A percentile compares a stretch with the other conserved stretches of the same genome.
Evolutionary conservation across 495 filamentous ascomycete genomes (phyloP).

Genomic region (Sabuloglossum arenarium): DNA sequence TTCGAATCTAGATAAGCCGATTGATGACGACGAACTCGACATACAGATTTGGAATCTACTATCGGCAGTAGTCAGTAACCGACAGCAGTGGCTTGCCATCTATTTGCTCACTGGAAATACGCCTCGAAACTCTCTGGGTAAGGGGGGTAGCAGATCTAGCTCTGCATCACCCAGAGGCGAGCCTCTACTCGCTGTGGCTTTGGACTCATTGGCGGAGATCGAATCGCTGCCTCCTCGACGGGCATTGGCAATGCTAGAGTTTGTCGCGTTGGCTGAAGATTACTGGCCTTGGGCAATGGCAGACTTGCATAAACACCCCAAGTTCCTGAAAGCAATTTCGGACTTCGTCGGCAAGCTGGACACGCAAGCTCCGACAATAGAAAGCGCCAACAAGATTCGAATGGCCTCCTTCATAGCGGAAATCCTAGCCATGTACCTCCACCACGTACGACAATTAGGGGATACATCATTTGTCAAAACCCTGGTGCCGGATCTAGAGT

Average conservation of each 20-base stretch:
- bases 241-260: conserved; percentile 57
- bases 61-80: conserved; percentile 67
- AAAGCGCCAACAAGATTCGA: conserved; percentile 32
- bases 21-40: conserved; percentile 36
- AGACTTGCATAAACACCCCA: conserved; percentile 46
- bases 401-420: conserved; percentile 69
- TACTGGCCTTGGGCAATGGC: conserved; percentile 83
- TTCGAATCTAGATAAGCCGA: conserved; percentile 55
- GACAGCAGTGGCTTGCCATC: conserved; percentile 89
- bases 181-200: conserved; percentile 53
- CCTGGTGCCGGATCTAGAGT: conserved; percentile 51
- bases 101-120: conserved; percentile 78
- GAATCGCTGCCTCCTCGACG: conserved; percentile 36
- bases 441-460: conserved; percentile 55
- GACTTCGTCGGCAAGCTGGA: conserved; percentile 41
- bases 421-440: conserved; percentile 78
- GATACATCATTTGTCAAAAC: conserved; percentile 41
- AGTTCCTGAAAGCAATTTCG: conserved; percentile 47
- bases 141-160: conserved; percentile 18
- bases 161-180: conserved; percentile 22
- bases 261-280: conserved; percentile 68
- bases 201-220: conserved; percentile 52
- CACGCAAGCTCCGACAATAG: conserved; percentile 22
- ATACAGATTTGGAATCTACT: conserved; percentile 66
- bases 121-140: conserved; percentile 44